These are phyloP conservation scores for Thielaviopsis cerberus DNA, from an alignment of 2,329 filamentous ascomycete genomes.

Conservation along the genomic window DNA sequence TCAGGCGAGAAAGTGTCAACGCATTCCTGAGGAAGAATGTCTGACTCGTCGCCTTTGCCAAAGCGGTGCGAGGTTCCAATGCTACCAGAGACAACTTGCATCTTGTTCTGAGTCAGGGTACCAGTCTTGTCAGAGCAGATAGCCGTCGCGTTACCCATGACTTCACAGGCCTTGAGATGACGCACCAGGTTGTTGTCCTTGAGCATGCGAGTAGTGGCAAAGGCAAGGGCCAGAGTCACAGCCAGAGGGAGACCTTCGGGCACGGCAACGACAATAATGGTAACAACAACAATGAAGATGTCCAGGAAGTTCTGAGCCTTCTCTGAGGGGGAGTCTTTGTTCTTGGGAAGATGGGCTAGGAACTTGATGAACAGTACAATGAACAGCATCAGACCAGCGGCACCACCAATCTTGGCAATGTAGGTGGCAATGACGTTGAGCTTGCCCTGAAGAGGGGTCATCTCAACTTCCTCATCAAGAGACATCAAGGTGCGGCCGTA, in stretches of 20 bases:
- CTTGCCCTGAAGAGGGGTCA: conserved; percentile 60
- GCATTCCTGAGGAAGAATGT: conserved; percentile 27
- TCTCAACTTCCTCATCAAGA: conserved; percentile 53
- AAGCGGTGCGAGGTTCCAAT: conserved; percentile 38
- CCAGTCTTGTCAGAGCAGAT: conserved; percentile 54
- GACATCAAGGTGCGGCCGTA: conserved; percentile 61
- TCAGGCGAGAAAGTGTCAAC: conserved; percentile 26
- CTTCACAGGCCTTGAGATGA: conserved; percentile 59
- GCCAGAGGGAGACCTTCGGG: conserved; percentile 61
- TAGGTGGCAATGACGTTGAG: conserved; percentile 57
- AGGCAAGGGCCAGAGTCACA: conserved; percentile 59
- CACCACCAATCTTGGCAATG: conserved; percentile 61
- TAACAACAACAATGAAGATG: conserved; percentile 62
- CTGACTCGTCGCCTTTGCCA: conserved; percentile 22
- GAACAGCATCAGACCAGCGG: conserved; percentile 62
- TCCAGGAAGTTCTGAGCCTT: conserved; percentile 66
- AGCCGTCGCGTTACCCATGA: conserved; percentile 61
- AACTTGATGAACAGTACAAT: conserved; percentile 76
- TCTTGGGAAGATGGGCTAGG: conserved; percentile 43
- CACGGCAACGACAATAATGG: conserved; percentile 63
- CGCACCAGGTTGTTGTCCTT: conserved; percentile 62
- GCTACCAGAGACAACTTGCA: conserved; percentile 45
- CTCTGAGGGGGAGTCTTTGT: conserved; percentile 37
- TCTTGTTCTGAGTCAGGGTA: conserved; percentile 49
- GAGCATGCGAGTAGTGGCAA: conserved; percentile 60